Percentiles rank a stretch among this genome's conserved stretches.
Conservation (phyloP, 768 basidiomycete species). For the Cantharellus anzutake region DNA sequence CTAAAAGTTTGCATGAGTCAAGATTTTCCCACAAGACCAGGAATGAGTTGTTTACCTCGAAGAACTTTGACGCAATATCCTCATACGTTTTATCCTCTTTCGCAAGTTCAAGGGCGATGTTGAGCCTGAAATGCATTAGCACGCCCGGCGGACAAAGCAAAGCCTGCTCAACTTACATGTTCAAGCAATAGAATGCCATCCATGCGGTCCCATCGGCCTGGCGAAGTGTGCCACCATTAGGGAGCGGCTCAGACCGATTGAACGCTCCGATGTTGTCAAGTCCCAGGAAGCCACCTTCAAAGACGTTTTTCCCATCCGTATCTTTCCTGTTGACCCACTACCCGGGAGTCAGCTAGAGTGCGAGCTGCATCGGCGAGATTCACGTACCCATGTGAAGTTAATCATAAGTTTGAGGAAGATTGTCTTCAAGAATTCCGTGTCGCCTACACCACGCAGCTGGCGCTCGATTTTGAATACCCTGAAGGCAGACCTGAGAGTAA, state of each 20-base stretch:
- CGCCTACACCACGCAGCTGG: constrained; percentile 78
- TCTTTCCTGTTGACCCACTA: constrained; percentile 99
- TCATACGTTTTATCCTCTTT: constrained; percentile 96
- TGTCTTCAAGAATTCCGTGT: constrained; percentile 78
- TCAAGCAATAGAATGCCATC: constrained; percentile 98
- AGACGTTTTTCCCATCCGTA: constrained; percentile 81
- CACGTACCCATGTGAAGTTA: constrained; percentile 79
- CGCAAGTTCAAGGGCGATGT: constrained; percentile 88
- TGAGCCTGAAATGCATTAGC: constrained; percentile 37
- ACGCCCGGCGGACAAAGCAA: neutral
- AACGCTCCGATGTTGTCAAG: constrained; percentile 95
- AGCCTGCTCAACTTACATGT: constrained; percentile 41
- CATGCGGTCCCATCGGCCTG: constrained; percentile 97
- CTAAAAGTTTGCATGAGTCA: constrained; percentile 20
- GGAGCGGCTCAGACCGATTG: constrained; percentile 90
- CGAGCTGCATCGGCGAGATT: neutral
- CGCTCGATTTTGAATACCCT: constrained; percentile 97
- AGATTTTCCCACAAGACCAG: neutral
- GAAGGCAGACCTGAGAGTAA: constrained; percentile 60
- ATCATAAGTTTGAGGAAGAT: constrained; percentile 93
- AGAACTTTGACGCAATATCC: constrained; percentile 96
- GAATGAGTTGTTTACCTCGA: constrained; percentile 33
- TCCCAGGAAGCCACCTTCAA: constrained; percentile 94
- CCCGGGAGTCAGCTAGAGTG: neutral
- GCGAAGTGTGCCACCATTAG: constrained; percentile 80